phyloP scores from a whole-genome alignment of 1,284 basidiomycete genomes.

The Schizophyllum commune region DNA sequence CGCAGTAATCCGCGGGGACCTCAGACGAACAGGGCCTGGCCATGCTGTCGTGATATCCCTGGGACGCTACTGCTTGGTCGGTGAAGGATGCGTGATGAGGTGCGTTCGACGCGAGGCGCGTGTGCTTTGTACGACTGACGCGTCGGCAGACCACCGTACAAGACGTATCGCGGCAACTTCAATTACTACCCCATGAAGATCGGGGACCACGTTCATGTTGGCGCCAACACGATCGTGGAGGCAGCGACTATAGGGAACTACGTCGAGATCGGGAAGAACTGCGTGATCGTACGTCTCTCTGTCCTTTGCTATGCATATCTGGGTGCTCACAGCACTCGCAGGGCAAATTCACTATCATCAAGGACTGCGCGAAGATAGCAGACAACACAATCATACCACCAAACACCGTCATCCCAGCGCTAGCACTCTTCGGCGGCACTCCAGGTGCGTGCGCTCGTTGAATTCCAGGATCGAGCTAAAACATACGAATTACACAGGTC shows the following conservation, averaged over 20 bases:
- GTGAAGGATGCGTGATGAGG: slow-evolving; percentile 87
- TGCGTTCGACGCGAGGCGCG: slow-evolving; percentile 21
- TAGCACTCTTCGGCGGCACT: slow-evolving; percentile 83
- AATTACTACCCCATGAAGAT: slow-evolving; percentile 99
- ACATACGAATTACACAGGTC: slow-evolving; percentile 39
- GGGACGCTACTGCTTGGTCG: slow-evolving; percentile 88
- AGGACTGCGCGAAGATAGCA: slow-evolving; percentile 86
- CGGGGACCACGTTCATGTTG: slow-evolving; percentile 92
- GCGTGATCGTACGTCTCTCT: slow-evolving; percentile 70
- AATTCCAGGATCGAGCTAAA: not conserved
- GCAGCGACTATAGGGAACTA: slow-evolving; percentile 92
- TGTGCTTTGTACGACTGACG: not conserved
- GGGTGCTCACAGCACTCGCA: slow-evolving; percentile 22
- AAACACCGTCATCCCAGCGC: slow-evolving; percentile 86
- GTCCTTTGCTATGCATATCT: not conserved
- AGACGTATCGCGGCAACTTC: slow-evolving; percentile 86
- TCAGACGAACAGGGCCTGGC: slow-evolving; percentile 76
- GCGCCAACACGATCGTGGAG: slow-evolving; percentile 81
- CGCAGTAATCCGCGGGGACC: slow-evolving; percentile 85
- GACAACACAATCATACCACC: slow-evolving; percentile 89
- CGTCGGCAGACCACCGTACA: slow-evolving; percentile 66
- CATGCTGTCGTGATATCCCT: slow-evolving; percentile 90
- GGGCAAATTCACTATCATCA: slow-evolving; percentile 97
- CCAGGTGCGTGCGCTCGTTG: slow-evolving; percentile 52
- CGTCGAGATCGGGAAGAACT: slow-evolving; percentile 93